Evolutionary conservation across 768 basidiomycete genomes (phyloP).

Genomic region (Auriscalpium vulgare): DNA sequence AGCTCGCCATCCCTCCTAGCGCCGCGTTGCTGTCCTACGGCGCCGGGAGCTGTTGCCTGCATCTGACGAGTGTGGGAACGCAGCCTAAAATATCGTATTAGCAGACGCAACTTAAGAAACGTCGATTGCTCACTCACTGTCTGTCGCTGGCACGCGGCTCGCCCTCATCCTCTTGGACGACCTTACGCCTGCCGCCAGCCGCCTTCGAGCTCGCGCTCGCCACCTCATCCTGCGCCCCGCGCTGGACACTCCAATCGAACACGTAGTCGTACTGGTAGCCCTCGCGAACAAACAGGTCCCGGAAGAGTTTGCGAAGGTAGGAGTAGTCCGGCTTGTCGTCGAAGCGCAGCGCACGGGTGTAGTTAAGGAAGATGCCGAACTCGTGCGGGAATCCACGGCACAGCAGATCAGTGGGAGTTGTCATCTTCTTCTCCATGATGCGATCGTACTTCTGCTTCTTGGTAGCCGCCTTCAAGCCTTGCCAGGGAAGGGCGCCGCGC

Average conservation of each 20-base stretch:
- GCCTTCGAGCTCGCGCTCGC: slow-evolving; percentile 57
- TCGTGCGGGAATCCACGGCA: slow-evolving; percentile 99
- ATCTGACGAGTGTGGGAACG: slow-evolving; percentile 83
- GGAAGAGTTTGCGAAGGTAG: slow-evolving; percentile 98
- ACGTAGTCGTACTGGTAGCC: slow-evolving; percentile 99
- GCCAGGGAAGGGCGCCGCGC: slow-evolving; percentile 96
- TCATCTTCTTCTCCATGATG: slow-evolving; percentile 99
- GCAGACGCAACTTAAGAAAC: slow-evolving; percentile 8
- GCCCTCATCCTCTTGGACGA: slow-evolving; percentile 71
- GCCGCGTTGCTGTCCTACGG: slow-evolving; percentile 37
- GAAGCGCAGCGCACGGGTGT: slow-evolving; percentile 96
- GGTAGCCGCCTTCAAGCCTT: slow-evolving; percentile 98
- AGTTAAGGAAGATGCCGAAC: slow-evolving; percentile 98
- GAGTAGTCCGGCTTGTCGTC: slow-evolving; percentile 99
- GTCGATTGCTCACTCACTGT: slow-evolving; percentile 50
- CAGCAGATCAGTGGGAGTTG: slow-evolving; percentile 90
- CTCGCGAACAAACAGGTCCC: slow-evolving; percentile 93
- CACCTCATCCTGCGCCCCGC: slow-evolving; percentile 59
- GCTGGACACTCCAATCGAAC: slow-evolving; percentile 96
- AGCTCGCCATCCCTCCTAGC: slow-evolving; percentile 38
- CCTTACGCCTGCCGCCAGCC: slow-evolving; percentile 61
- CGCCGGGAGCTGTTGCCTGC: slow-evolving; percentile 47
- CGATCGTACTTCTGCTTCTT: slow-evolving; percentile 99
- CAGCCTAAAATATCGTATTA: slow-evolving; percentile 42
- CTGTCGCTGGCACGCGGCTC: slow-evolving; percentile 76